Base-by-base conservation (phyloP, 2,329 filamentous ascomycete genomes). In the Alternaria dauci region DNA sequence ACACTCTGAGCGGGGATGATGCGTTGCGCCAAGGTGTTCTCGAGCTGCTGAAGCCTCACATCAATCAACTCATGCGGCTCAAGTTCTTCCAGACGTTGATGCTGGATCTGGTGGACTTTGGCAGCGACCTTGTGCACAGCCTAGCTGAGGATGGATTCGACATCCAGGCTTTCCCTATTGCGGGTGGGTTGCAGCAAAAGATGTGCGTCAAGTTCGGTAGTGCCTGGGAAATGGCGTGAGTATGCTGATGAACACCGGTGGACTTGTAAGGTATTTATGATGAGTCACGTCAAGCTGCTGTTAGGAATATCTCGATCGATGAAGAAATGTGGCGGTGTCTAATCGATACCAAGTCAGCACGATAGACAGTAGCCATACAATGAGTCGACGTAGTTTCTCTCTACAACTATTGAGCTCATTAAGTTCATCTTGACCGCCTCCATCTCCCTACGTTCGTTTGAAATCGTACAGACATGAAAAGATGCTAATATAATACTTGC, bases 131-230 rank as follows among this genome's bases (percentile, higher is more conserved):
- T 12, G 41, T 65, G 41, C 47, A 58, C 34, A 66, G 63, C 25
- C 48, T 73, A 32, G 44, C 5, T 2, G 67, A 70, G 8, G 68
- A 73, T 48, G 71, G 71, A 2, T 59, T 73, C 14, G 64, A 65
- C 9, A 56, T 72, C 25, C 52, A 44, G 41, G 55, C 58, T 14
- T 65, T 51, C 36, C 59, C 58, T 42, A 28, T 46, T 4, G 26
- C 26, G 5, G 25, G 5, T 2, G 58, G 59, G 14, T 12, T 26
- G 18, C 43, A 28, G 47, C 12, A 56, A 18, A 43, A 47, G 50
- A 51, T 25, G 20, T 36, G 32, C 14, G 43, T 63, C 5, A 41
- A 46, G 20, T 63, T 63, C 18, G 50, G 43, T 36, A 43, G 20
- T 4, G 55, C 30, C 18, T 55, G 11, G 12, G 14, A 16, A 3